A percentile compares a stretch with the other conserved stretches of the same genome.
Evolutionary conservation across 2,329 filamentous ascomycete species (phyloP).

Genomic region (Triangularia verruculosa): DNA sequence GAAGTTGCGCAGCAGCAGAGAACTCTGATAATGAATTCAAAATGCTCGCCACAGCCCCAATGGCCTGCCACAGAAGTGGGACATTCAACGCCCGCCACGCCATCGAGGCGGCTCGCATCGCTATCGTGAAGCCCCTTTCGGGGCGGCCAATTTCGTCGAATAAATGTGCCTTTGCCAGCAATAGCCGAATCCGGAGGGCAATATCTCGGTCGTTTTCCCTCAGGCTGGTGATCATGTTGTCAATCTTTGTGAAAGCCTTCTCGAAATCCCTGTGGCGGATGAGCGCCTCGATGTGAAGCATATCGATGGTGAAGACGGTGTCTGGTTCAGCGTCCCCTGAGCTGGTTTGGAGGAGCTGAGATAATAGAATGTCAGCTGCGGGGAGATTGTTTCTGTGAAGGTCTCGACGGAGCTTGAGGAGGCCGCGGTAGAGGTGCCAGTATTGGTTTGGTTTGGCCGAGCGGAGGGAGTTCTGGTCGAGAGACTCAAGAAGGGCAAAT

Average conservation of each 20-base stretch:
- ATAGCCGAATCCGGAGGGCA: constrained; percentile 64
- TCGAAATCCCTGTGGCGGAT: constrained; percentile 47
- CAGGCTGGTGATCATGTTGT: constrained; percentile 41
- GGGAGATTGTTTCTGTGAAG: constrained; percentile 54
- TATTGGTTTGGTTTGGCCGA: constrained; percentile 77
- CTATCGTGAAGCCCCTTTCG: constrained; percentile 72
- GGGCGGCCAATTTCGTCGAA: constrained; percentile 66
- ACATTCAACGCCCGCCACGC: constrained; percentile 68
- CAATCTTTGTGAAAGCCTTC: constrained; percentile 47
- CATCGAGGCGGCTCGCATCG: constrained; percentile 70
- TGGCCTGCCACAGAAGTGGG: constrained; percentile 68
- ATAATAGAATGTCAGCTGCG: constrained; percentile 50
- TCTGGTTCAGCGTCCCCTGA: constrained; percentile 42
- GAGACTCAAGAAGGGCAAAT: constrained; percentile 52
- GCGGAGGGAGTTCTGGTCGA: constrained; percentile 47
- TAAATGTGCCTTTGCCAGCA: constrained; percentile 70
- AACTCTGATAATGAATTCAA: constrained; percentile 71
- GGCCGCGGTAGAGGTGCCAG: constrained; percentile 63
- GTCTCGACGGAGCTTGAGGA: constrained; percentile 63
- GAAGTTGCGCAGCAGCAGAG: constrained; percentile 59
- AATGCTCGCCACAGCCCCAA: constrained; percentile 64
- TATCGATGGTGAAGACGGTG: constrained; percentile 49
- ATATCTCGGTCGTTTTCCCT: constrained; percentile 52
- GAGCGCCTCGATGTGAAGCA: constrained; percentile 51
- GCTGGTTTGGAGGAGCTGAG: constrained; percentile 51